Percentiles rank a stretch among this genome's conserved stretches.
Evolutionary conservation across 1,139 yeast genomes (phyloP).

Genomic region (Candida neerlandica): DNA sequence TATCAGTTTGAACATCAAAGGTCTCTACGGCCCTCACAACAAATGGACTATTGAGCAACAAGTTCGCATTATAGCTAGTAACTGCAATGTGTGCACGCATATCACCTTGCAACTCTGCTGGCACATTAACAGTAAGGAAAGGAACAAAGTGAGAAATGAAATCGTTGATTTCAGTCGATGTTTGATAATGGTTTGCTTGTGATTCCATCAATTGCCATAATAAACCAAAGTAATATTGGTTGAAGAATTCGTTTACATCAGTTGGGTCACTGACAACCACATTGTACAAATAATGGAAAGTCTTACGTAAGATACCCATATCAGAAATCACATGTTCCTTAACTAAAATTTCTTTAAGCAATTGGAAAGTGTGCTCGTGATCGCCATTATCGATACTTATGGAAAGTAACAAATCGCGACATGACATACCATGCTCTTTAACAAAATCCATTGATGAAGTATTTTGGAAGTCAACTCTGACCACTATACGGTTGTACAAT

Average conservation of each 20-base stretch:
- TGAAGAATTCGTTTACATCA: conserved; percentile 21
- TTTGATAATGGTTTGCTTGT: conserved; percentile 32
- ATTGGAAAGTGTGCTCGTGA: conserved; percentile 37
- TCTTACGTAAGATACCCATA: conserved; percentile 30
- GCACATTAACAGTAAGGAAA: conserved; percentile 21
- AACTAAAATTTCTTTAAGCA: conserved; percentile 40
- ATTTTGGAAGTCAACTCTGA: conserved; percentile 40
- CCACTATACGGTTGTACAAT: conserved; percentile 37
- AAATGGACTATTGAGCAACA: conserved; percentile 34
- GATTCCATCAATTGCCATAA: conserved; percentile 38
- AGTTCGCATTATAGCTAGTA: conserved; percentile 18
- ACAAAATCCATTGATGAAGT: conserved; percentile 14
- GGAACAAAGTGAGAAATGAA: conserved; percentile 35
- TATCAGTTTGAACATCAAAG: conserved; percentile 35
- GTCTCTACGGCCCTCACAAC: conserved; percentile 28
- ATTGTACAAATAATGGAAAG: conserved; percentile 35
- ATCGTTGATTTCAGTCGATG: conserved; percentile 26
- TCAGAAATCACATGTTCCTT: conserved; percentile 38
- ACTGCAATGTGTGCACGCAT: conserved; percentile 12
- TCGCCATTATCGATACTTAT: conserved; percentile 40
- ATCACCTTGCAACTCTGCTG: conserved; percentile 10
- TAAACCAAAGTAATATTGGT: conserved; percentile 35
- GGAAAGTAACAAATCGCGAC: conserved; percentile 36
- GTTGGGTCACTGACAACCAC: conserved; percentile 27
- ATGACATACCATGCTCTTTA: conserved; percentile 18